Base-by-base conservation (phyloP, 768 basidiomycete genomes). In the Naganishia onofrii region DNA sequence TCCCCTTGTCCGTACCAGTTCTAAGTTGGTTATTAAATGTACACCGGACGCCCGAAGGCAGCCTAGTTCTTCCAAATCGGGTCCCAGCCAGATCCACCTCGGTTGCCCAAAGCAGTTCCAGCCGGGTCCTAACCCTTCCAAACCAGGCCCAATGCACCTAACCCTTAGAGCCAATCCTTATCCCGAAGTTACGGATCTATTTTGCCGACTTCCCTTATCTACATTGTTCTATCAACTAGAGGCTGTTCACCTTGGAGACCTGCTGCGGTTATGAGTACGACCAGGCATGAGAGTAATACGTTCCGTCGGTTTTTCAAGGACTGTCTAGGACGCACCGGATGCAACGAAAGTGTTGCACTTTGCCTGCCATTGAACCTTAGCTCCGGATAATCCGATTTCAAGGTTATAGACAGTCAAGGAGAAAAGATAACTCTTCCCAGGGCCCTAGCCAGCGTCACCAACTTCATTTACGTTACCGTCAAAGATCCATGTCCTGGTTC, bases 1-100 rank as follows among this genome's bases (percentile, higher is more conserved):
- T 88, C 87, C 87, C 87, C 87, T 86, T 86, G 87, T 88, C 87
- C 86, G 85, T 85, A 86, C 87, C 87, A 87, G 86, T 87, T 88
- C 87, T 87, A 85, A 87, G 85, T 87, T 75, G 83, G 83, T 87
- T 85, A 86, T 87, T 87, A 86, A 87, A 76, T 82, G 83, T 84
- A 78, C 84, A 78, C 85, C 85, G 81, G 86, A 87, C 83, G 84
- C 84, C 85, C 84, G 81, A 83, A 81, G 79, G 84, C 85, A 85
- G 85, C 85, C 84, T 84, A 84, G 84, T 80, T 72, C 83, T 76
- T 84, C 82, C 82, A 82, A 80, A 53, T 71, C 81, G 71, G 76
- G 79, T 82, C 82, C 84, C 78, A 75, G 78, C 82, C 81, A 73
- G 78, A 76, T 83, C 83, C 82, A 78, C 65, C 70, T 80, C 77